Evolutionary conservation across 768 basidiomycete genomes (phyloP).

Genomic region (Collybia sp.): DNA sequence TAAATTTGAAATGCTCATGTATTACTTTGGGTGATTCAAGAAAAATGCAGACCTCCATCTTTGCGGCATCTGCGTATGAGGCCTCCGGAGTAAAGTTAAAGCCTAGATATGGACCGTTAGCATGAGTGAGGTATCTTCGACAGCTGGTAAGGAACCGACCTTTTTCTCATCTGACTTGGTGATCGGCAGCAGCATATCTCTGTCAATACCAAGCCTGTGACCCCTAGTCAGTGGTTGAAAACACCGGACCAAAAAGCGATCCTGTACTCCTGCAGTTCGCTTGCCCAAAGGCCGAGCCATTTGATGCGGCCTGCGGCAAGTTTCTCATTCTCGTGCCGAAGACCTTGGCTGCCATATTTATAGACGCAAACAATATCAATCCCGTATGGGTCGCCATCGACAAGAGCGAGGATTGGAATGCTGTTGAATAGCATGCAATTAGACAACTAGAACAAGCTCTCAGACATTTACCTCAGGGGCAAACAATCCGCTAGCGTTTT

Average conservation of each 20-base stretch:
- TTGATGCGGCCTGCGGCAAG: constrained; percentile 64
- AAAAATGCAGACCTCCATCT: constrained; percentile 57
- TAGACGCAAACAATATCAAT: constrained; percentile 90
- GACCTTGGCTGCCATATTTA: constrained; percentile 67
- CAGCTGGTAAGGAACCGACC: constrained; percentile 28
- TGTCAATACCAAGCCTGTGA: constrained; percentile 53
- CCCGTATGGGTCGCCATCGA: constrained; percentile 92
- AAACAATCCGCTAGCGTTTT: constrained; percentile 65
- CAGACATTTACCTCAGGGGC: constrained; percentile 45
- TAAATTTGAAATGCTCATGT: constrained; percentile 21
- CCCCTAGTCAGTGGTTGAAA: background rate
- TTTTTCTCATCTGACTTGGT: constrained; percentile 72
- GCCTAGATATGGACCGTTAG: constrained; percentile 37
- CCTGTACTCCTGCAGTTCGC: constrained; percentile 60
- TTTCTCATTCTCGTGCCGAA: constrained; percentile 67
- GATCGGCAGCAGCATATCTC: constrained; percentile 63
- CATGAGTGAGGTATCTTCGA: too few species aligned
- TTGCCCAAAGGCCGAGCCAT: constrained; percentile 78
- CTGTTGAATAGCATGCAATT: constrained; percentile 31
- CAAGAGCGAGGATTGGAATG: constrained; percentile 70
- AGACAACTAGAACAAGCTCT: background rate
- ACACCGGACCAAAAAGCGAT: background rate
- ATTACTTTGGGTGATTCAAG: background rate
- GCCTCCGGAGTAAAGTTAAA: constrained; percentile 50
- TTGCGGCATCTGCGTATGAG: constrained; percentile 35